These are phyloP conservation scores for Candida buenavistaensis DNA, from an alignment of 1,139 yeast genomes.

Conservation along the genomic window DNA sequence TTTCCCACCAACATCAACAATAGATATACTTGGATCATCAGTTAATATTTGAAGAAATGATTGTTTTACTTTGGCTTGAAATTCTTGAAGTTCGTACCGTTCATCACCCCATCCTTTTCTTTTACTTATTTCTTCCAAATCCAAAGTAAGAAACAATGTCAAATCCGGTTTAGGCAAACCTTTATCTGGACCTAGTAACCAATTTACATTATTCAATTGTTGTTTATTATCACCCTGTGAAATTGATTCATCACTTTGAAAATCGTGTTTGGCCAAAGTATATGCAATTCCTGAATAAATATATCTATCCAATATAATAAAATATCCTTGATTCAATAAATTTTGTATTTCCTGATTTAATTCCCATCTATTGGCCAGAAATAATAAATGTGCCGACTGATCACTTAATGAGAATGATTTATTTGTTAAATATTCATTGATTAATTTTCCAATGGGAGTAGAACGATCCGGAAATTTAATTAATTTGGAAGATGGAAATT, in stretches of 20 bases:
- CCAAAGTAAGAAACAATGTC: conserved; percentile 73
- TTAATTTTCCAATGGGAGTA: conserved; percentile 77
- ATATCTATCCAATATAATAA: conserved; percentile 79
- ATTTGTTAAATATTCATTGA: conserved; percentile 69
- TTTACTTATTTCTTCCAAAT: conserved; percentile 42
- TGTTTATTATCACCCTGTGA: conserved; percentile 26
- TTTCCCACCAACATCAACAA: conserved; percentile 61
- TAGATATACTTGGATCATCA: conserved; percentile 35
- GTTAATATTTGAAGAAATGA: conserved; percentile 55
- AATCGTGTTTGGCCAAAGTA: conserved; percentile 68
- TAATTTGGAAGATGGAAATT: conserved; percentile 43
- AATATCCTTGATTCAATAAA: conserved; percentile 51
- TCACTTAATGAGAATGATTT: conserved; percentile 53
- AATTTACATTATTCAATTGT: conserved; percentile 51
- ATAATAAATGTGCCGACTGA: conserved; percentile 81
- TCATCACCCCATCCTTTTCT: conserved; percentile 92
- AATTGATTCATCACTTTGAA: conserved; percentile 8
- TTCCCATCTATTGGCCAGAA: conserved; percentile 97
- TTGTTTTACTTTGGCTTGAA: conserved; percentile 67
- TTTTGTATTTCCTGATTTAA: conserved; percentile 47
- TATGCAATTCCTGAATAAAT: conserved; percentile 93
- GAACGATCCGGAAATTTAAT: conserved; percentile 86
- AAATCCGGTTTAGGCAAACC: conserved; percentile 90
- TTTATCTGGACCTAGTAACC: conserved; percentile 80
- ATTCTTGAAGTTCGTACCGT: conserved; percentile 73